Conservation (phyloP, 257 asterid genomes). For the Haberlea rhodopensis region DNA sequence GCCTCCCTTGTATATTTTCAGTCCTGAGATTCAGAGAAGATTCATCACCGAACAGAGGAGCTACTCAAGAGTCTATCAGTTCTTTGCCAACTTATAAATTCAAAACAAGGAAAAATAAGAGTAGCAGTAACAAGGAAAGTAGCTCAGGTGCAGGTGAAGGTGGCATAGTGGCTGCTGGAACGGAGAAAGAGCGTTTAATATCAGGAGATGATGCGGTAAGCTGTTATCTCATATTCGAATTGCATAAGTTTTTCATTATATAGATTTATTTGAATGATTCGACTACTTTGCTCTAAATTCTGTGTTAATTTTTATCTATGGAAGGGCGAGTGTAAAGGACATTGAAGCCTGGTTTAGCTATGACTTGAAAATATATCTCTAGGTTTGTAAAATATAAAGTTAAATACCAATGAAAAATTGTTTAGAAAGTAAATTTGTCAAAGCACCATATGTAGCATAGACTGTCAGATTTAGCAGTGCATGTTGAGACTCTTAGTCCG, state of each 20-base stretch:
- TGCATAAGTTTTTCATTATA: neutral
- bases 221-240: constrained; percentile 18
- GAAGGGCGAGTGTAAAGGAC: neutral
- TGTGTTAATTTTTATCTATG: neutral
- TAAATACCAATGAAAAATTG: neutral
- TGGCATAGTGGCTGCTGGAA: constrained; percentile 93
- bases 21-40: constrained; percentile 91
- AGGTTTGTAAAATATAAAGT: neutral
- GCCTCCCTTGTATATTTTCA: constrained; percentile 93
- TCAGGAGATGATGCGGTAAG: constrained; percentile 96
- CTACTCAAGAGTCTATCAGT: constrained; percentile 86
- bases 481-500: neutral
- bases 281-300: neutral
- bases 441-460: neutral
- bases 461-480: neutral
- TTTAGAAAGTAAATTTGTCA: neutral
- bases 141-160: constrained; percentile 53
- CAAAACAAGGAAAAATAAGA: constrained; percentile 57
- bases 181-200: constrained; percentile 82
- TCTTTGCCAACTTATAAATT: constrained; percentile 85
- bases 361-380: constrained; percentile 5
- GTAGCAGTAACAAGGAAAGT: constrained; percentile 43
- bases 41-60: constrained; percentile 78
- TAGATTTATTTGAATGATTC: constrained; percentile 9
- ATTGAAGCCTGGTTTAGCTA: neutral